Percentiles rank a stretch among this genome's conserved stretches.
Evolutionary conservation across 805 yeast genomes (phyloP).

Genomic region (Saccharomycopsis synnaedendra): DNA sequence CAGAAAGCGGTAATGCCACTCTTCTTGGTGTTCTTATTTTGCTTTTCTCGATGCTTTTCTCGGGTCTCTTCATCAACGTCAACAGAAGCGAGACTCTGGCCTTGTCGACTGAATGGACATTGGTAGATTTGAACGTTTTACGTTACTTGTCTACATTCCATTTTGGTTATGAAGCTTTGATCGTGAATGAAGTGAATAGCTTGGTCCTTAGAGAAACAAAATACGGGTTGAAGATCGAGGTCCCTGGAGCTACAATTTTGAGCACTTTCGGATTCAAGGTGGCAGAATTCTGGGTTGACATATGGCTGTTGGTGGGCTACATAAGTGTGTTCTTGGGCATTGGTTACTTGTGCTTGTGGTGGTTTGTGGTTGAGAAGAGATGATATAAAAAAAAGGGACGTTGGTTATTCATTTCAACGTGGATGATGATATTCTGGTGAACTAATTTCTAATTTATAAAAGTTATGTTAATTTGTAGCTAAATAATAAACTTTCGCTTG

Average conservation of each 20-base stretch:
- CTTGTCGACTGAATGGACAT: conserved; percentile 20
- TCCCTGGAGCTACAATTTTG: conserved; percentile 94
- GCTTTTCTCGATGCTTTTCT: conserved; percentile 78
- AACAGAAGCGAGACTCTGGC: conserved; percentile 27
- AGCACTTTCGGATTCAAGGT: conserved; percentile 93
- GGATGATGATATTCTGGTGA: too few species aligned
- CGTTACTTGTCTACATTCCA: conserved; percentile 87
- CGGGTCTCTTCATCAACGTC: conserved; percentile 87
- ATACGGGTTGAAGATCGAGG: conserved; percentile 87
- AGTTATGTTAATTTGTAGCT: too few species aligned
- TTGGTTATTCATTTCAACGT: too few species aligned
- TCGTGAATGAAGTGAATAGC: conserved; percentile 86
- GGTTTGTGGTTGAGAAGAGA: conserved; percentile 64
- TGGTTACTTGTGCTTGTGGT: conserved; percentile 70
- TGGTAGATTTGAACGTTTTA: conserved; percentile 54
- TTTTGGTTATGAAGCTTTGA: conserved; percentile 87
- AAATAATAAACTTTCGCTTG: too few species aligned
- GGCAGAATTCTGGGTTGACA: conserved; percentile 60
- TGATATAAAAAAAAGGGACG: conserved; percentile 20
- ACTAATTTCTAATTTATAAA: too few species aligned
- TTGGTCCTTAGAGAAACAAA: conserved; percentile 77
- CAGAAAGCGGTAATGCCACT: conserved; percentile 88
- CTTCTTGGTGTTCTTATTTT: conserved; percentile 76
- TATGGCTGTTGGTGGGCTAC: conserved; percentile 46
- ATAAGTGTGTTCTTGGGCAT: conserved; percentile 43